Percentiles rank a stretch among this genome's conserved stretches.
phyloP scores from a whole-genome alignment of 768 basidiomycete genomes.

The Xerocomellus amylosporus region DNA sequence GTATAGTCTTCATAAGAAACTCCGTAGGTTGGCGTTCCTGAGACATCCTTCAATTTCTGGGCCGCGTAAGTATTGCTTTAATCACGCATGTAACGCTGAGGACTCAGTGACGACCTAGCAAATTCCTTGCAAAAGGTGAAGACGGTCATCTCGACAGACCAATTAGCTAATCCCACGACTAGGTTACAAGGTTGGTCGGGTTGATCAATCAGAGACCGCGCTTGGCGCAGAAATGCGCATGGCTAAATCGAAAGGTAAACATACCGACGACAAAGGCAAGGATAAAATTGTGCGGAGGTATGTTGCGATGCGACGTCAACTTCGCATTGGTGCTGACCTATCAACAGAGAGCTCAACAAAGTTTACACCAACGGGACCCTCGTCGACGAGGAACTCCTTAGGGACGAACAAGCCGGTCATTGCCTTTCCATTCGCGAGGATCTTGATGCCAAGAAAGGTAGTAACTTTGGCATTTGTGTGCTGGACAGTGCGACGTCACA shows the following conservation, averaged over 20 bases:
- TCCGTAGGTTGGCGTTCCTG: constrained; percentile 87
- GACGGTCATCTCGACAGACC: neutral
- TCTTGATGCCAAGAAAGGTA: constrained; percentile 33
- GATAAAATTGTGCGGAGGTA: constrained; percentile 89
- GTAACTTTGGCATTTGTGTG: constrained; percentile 84
- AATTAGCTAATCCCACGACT: neutral
- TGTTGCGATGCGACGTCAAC: constrained; percentile 1
- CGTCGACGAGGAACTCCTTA: constrained; percentile 83
- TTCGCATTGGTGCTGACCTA: neutral
- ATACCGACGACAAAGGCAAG: constrained; percentile 50
- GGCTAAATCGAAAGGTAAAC: constrained; percentile 55
- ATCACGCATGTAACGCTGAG: neutral
- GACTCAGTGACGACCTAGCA: constrained; percentile 39
- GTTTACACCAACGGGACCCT: constrained; percentile 97
- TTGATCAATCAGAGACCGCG: constrained; percentile 96
- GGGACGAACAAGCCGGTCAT: constrained; percentile 92
- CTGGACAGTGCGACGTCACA: constrained; percentile 94
- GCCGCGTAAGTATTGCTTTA: constrained; percentile 58
- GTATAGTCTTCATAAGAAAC: neutral
- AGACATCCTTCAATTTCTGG: constrained; percentile 91
- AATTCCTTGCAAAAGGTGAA: constrained; percentile 69
- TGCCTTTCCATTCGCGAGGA: constrained; percentile 85
- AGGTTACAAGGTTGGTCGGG: constrained; percentile 94
- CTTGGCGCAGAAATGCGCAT: constrained; percentile 95
- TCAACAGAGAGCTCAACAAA: constrained; percentile 79